A percentile compares a stretch with the other conserved stretches of the same genome.
phyloP scores from a whole-genome alignment of 352 stramenopile genomes.

The Synura sp. region DNA sequence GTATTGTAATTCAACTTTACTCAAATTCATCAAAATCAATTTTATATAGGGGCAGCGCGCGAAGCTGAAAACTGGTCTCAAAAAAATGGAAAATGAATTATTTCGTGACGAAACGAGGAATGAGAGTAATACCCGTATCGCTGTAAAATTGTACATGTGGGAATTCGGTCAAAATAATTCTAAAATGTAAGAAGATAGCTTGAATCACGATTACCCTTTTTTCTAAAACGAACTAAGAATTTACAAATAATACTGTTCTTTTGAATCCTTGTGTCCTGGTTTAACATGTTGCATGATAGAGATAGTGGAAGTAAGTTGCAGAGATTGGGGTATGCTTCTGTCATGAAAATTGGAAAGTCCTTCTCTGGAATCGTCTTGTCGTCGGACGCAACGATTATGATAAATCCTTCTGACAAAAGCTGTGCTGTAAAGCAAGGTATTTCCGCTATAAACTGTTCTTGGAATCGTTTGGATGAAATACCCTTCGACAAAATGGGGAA shows the following conservation, averaged over 20 bases:
- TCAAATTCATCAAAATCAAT: too few relatives aligned
- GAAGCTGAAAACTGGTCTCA: too few relatives aligned
- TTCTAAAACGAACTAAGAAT: too few relatives aligned
- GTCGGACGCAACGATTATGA: constrained; percentile 72
- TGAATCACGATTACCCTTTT: background rate
- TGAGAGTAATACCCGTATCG: too few relatives aligned
- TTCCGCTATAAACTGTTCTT: constrained; percentile 96
- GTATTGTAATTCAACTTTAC: too few relatives aligned
- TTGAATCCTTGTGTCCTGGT: too few relatives aligned
- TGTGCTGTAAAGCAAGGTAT: constrained; percentile 58
- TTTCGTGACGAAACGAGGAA: too few relatives aligned
- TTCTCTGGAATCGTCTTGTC: constrained; percentile 92
- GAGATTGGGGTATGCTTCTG: constrained; percentile 71
- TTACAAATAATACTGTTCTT: too few relatives aligned
- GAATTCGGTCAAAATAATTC: constrained; percentile 70
- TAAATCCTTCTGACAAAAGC: constrained; percentile 76
- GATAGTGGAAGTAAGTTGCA: constrained; percentile 54
- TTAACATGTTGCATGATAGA: background rate
- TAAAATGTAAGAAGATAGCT: constrained; percentile 51
- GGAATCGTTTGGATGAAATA: constrained; percentile 89
- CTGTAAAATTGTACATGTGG: constrained; percentile 56
- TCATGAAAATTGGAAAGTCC: constrained; percentile 77
- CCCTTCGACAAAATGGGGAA: constrained; percentile 85
- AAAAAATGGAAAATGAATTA: too few relatives aligned
- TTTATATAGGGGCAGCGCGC: too few relatives aligned